Evolutionary conservation across 805 yeast genomes (phyloP), one percentile per base, ranked within the genome.

Genomic region (Sungouiella blattae): DNA sequence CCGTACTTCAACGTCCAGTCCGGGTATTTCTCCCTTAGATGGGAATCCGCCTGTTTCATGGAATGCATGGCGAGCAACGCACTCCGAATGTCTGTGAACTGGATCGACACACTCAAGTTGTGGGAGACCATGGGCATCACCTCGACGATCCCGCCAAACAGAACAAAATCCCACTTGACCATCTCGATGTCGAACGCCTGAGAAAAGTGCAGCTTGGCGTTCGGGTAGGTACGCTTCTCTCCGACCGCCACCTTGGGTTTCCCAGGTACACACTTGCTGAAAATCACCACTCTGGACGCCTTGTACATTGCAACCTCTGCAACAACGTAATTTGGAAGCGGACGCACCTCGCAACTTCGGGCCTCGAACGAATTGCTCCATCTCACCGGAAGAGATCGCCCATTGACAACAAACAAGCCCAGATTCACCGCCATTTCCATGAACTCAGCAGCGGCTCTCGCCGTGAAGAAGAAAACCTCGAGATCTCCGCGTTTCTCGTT

Each of bases 1-100:
- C 83, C 85, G 45, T 75, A 85, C 77, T 79, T 73, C 1, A 80
- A 58, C 6, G 67, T 57, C 93, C 93, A 85, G 4, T 64, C 73
- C 8, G 53, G 55, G 47, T 80, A 84, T 45, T 71, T 77, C 27
- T 36, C 26, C 23, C 40, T 18, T 6, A 47, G 33, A 14, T 39
- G 33, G 25, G 49, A 41, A n/a, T 30, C 23, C 6, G 32, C 30
- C 34, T 35, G 41, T 15, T 36, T 26, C 21, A 47, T 31, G 4
- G 44, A 45, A 35, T 62, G 50, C 46, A 80, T 46, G 3, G 83
- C 87, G 5, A 54, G 50, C 16, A 84, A 72, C 0, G 93, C 85
- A 11, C 78, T 63, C 23, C 71, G 55, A 4, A 81, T 70, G 46
- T 80, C 80, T 32, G 67, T 69, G 53, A 68, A 85, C 33, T 76